Conservation (phyloP, 73 alveolate genomes). For the Symbiodinium pilosum region DNA sequence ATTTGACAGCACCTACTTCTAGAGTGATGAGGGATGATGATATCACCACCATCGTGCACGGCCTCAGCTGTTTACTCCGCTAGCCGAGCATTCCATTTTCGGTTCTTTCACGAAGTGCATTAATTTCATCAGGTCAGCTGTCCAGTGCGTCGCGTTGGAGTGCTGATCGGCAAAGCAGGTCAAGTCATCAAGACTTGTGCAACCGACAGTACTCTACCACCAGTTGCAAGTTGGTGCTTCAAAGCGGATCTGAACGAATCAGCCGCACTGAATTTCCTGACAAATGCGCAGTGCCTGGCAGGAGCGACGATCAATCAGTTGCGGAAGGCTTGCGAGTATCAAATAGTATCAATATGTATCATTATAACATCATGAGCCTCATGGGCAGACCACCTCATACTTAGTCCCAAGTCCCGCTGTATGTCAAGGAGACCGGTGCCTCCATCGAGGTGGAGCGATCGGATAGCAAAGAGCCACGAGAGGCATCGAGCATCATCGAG, state of each 20-base stretch:
- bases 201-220: neutral
- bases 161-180: conserved; percentile 87
- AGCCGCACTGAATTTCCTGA: neutral
- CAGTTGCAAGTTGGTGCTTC: too few relatives aligned
- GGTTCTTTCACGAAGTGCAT: too few relatives aligned
- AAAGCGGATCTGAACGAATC: too few relatives aligned
- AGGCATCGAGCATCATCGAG: neutral
- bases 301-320: neutral
- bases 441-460: conserved; percentile 65
- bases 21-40: neutral
- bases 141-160: conserved; percentile 88
- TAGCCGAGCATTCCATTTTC: neutral
- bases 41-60: neutral
- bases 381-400: too few relatives aligned
- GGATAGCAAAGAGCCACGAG: conserved; percentile 64
- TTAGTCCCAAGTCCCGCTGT: neutral
- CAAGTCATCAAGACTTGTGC: neutral
- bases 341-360: too few relatives aligned
- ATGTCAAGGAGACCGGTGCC: conserved; percentile 51
- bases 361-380: too few relatives aligned
- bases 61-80: neutral
- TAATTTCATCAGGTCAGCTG: conserved; percentile 15
- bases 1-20: too few relatives aligned
- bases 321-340: neutral
- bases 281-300: neutral